phyloP scores from a whole-genome alignment of 2,329 filamentous ascomycete species.

The Cryphonectria carpinicola region DNA sequence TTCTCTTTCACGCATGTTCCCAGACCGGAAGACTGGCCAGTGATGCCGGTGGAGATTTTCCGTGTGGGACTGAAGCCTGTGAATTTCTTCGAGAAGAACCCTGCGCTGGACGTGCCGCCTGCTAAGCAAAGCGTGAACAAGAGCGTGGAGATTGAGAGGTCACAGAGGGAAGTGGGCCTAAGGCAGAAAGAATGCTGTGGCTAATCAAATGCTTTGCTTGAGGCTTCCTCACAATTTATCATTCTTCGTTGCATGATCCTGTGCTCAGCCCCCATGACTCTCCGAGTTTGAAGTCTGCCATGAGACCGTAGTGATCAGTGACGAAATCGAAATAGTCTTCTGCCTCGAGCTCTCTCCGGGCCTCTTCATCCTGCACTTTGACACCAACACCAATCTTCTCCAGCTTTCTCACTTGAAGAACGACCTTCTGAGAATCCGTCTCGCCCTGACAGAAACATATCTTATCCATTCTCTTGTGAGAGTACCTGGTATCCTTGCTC shows the following conservation, averaged over 20 bases:
- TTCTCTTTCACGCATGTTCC: constrained; percentile 57
- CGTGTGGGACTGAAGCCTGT: constrained; percentile 52
- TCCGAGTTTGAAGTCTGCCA: constrained; percentile 19
- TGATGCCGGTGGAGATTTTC: constrained; percentile 62
- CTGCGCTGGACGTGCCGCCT: constrained; percentile 42
- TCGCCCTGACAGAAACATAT: constrained; percentile 43
- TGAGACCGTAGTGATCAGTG: constrained; percentile 23
- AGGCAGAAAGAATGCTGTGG: constrained; percentile 14
- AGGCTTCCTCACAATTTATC: neutral
- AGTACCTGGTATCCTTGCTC: constrained; percentile 45
- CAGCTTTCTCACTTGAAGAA: constrained; percentile 38
- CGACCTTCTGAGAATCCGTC: neutral
- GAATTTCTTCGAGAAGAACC: constrained; percentile 57
- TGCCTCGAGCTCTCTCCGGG: constrained; percentile 32
- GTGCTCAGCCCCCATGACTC: constrained; percentile 1
- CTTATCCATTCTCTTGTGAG: constrained; percentile 57
- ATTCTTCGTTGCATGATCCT: neutral
- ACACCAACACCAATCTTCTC: constrained; percentile 51
- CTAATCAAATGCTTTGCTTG: neutral
- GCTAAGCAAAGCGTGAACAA: constrained; percentile 3
- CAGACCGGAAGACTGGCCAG: constrained; percentile 59
- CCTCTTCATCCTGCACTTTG: constrained; percentile 40
- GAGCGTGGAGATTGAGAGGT: constrained; percentile 13
- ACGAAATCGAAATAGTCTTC: constrained; percentile 14
- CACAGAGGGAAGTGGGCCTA: constrained; percentile 16